Base-by-base conservation (phyloP, 257 asterid species). In the Mentha longifolia region DNA sequence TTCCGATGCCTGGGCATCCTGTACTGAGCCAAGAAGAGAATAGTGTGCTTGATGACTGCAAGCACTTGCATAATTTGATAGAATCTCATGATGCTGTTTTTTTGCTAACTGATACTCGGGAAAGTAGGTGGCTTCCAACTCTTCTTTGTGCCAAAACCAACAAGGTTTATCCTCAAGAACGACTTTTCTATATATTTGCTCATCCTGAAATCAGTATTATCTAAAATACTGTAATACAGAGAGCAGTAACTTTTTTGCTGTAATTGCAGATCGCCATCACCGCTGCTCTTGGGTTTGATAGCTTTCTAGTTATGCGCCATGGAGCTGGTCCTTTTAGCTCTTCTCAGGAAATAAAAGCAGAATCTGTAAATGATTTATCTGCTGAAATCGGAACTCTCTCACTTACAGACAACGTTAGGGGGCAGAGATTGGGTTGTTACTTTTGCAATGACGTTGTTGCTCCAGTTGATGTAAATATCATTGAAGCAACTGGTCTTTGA, bases 1-100 rank as follows among this genome's bases (percentile, higher is more conserved):
- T 95, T 64, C 98, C 99, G 46, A 95, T 95, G 98, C 99, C 99
- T 1, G 98, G 99, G 49, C 99, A 95, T 72, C 95, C 98, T 7
- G 87, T 91, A 65, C 64, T 84, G 11, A 77, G 67, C 74, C 86
- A 84, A 78, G 96, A 95, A 75, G 96, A 92, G 86, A 68, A 52
- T 52, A 84, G 61, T 54, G 95, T 89, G 72, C 90, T 88, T 43
- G 89, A 84, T 67, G 98, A 88, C 69, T 89, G 98, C 80, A 77
- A 59, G 72, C 83, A 73, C 64, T 81, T 95, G 75, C 84, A 75
- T 37, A 86, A 82, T 73, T 79, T 95, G 84, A 82, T 95, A 45
- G 85, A 87, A 61, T 83, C 96, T 33, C 97, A 95, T 79, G 98
- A 95, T 83, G 95, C 76, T 10, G 68, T 91, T 57, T 95, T 95